Percentiles rank a stretch among this genome's conserved stretches.
These are phyloP conservation scores for Akanthomyces uredinophilus DNA, from an alignment of 2,329 filamentous ascomycete genomes.

Conservation along the genomic window DNA sequence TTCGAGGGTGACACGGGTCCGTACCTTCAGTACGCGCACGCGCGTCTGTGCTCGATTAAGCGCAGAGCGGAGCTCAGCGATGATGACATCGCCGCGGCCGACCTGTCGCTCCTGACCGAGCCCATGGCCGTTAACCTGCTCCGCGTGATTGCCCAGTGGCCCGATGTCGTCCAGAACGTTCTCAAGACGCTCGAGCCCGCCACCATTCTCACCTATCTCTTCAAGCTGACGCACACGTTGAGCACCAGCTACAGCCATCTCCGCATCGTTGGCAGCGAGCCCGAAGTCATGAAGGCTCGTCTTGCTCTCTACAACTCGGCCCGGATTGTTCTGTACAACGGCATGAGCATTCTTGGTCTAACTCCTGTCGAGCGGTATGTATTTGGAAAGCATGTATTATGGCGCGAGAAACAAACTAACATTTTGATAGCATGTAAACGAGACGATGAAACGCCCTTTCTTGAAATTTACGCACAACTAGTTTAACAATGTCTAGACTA, in stretches of 20 bases:
- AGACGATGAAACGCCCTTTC: not conserved
- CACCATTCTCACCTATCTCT: constrained; percentile 57
- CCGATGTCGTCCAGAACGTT: constrained; percentile 78
- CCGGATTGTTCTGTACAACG: constrained; percentile 71
- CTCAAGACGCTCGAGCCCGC: constrained; percentile 77
- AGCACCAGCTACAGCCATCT: constrained; percentile 79
- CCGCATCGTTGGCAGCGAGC: constrained; percentile 74
- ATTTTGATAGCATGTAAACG: constrained; percentile 12
- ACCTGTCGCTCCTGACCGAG: constrained; percentile 65
- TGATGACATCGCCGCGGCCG: constrained; percentile 56
- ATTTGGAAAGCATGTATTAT: not conserved
- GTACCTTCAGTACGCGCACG: constrained; percentile 79
- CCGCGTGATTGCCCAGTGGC: constrained; percentile 75
- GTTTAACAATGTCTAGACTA: not conserved
- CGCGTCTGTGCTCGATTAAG: constrained; percentile 62
- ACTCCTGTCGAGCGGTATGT: constrained; percentile 60
- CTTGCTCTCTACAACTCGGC: constrained; percentile 75
- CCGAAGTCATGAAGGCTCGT: constrained; percentile 59
- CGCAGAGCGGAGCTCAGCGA: constrained; percentile 49
- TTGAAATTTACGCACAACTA: not conserved
- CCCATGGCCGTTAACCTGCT: constrained; percentile 68
- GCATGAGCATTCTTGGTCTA: constrained; percentile 76
- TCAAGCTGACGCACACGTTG: constrained; percentile 79
- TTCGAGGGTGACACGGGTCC: constrained; percentile 84
- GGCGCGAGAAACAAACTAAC: not conserved